Conservation (phyloP, 345 rosid genomes). For the Hypericum androsaemum region DNA sequence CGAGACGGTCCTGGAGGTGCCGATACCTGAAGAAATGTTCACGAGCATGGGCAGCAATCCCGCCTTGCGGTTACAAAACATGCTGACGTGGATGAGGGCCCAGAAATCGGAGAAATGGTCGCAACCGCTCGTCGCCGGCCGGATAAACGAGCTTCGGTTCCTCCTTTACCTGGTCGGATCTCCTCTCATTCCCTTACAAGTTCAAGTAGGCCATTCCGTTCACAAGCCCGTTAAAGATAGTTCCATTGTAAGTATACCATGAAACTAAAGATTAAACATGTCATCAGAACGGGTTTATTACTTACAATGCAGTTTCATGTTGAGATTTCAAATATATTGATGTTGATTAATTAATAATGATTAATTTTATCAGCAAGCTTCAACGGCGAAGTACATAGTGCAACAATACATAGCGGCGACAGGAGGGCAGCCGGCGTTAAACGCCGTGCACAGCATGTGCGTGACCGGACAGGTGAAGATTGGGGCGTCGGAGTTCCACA, state of each 20-base stretch:
- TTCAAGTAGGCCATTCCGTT: constrained; percentile 63
- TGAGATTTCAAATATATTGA: too few species aligned
- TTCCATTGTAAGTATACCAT: constrained; percentile 47
- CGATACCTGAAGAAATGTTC: constrained; percentile 95
- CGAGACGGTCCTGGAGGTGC: constrained; percentile 93
- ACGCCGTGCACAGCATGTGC: constrained; percentile 80
- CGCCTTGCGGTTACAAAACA: constrained; percentile 50
- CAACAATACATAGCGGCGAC: constrained; percentile 89
- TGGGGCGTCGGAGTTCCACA: constrained; percentile 64
- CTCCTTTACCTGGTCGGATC: constrained; percentile 92
- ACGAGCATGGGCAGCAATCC: constrained; percentile 59
- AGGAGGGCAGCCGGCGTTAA: constrained; percentile 71
- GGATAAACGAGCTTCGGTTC: constrained; percentile 76
- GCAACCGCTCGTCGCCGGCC: constrained; percentile 52
- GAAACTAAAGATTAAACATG: too few species aligned
- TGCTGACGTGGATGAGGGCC: constrained; percentile 86
- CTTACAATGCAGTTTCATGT: too few species aligned
- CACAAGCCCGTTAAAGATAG: constrained; percentile 65
- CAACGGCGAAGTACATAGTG: constrained; percentile 90
- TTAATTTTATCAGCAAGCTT: constrained; percentile 55
- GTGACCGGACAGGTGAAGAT: constrained; percentile 73
- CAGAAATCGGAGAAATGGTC: constrained; percentile 84
- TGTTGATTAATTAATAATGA: too few species aligned
- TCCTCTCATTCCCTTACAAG: constrained; percentile 91
- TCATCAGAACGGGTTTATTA: too few species aligned